phyloP scores from a whole-genome alignment of 345 rosid genomes.

The Corymbia maculata region DNA sequence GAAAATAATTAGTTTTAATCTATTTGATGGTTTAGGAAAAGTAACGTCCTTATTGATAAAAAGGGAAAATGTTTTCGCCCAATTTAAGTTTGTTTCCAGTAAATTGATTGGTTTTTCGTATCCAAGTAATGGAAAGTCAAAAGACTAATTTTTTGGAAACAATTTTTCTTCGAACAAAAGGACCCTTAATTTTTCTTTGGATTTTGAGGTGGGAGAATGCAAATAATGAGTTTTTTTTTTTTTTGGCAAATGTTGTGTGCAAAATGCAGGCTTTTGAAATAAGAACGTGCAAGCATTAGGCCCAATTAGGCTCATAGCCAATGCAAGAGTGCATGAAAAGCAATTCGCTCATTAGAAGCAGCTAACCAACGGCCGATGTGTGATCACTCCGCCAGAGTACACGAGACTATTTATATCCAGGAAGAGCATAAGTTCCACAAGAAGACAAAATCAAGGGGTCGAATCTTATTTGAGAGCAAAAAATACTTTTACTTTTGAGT shows the following conservation, averaged over 20 bases:
- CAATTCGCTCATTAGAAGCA: too few species aligned
- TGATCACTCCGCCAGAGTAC: not conserved
- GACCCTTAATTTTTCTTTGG: not conserved
- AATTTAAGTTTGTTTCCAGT: too few species aligned
- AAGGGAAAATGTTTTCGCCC: not conserved
- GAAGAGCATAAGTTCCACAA: not conserved
- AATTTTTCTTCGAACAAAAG: not conserved
- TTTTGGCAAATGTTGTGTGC: too few species aligned
- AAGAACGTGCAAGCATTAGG: too few species aligned
- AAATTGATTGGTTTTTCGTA: too few species aligned
- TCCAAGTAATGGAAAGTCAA: not conserved
- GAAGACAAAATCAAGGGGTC: not conserved
- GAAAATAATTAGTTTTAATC: too few species aligned
- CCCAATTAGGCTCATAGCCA: too few species aligned
- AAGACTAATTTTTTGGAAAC: too few species aligned
- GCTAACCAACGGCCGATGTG: too few species aligned
- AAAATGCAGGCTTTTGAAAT: too few species aligned
- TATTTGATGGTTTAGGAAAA: not conserved
- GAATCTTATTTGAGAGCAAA: not conserved
- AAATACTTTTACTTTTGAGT: not conserved
- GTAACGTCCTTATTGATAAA: not conserved
- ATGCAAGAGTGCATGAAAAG: too few species aligned
- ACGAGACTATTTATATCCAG: not conserved
- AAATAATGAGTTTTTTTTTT: not conserved
- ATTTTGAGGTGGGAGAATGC: not conserved